Evolutionary conservation across 108 stramenopile species (phyloP).

Genomic region (Fistulifera pelliculosa): DNA sequence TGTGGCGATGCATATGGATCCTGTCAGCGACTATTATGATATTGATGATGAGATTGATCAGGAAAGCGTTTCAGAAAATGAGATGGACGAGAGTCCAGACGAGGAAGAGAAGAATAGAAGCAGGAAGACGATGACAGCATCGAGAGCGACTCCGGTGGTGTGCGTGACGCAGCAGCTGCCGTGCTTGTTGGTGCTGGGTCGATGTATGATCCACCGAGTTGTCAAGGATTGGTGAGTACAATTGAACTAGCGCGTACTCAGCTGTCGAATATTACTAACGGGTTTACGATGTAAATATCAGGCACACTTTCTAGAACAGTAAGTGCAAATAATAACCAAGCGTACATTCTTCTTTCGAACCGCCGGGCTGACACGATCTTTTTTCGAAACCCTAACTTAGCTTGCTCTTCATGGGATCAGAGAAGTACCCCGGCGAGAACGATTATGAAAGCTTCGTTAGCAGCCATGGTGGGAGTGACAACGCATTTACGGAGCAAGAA

Average conservation of each 20-base stretch:
- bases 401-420: constrained; percentile 93
- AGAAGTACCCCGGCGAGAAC: constrained; percentile 88
- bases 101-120: constrained; percentile 16
- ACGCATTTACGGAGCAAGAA: constrained; percentile 94
- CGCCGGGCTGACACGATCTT: too few species aligned
- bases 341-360: too few species aligned
- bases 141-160: constrained; percentile 29
- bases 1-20: constrained; percentile 58
- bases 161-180: constrained; percentile 87
- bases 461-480: constrained; percentile 87
- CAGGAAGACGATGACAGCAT: constrained; percentile 30
- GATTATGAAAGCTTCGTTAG: constrained; percentile 74
- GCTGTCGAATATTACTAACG: too few species aligned
- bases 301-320: constrained; percentile 90
- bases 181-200: constrained; percentile 88
- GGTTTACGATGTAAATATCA: too few species aligned
- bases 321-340: too few species aligned
- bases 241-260: too few species aligned
- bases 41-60: constrained; percentile 30
- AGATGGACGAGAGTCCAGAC: constrained; percentile 14
- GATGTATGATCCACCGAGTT: constrained; percentile 79
- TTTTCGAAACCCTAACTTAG: too few species aligned
- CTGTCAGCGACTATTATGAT: constrained; percentile 15
- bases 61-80: constrained; percentile 29
- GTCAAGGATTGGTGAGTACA: constrained; percentile 56